Conservation (phyloP, 1,284 basidiomycete species). For the Sphagnurus paluster region DNA sequence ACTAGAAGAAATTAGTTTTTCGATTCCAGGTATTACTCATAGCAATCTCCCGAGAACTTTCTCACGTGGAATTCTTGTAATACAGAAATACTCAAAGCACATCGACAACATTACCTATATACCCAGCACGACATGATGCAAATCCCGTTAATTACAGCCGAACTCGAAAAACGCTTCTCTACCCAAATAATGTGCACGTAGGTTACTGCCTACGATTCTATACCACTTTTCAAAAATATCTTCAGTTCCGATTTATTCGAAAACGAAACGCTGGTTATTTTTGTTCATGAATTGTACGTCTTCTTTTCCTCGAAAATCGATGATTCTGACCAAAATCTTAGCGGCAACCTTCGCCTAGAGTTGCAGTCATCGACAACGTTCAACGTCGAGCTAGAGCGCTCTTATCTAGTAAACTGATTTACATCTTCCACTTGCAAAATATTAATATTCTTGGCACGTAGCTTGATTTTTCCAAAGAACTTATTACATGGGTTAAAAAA, state of each 20-base stretch:
- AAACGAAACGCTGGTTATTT: constrained; percentile 73
- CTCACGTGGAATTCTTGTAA: constrained; percentile 3
- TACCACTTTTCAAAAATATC: not conserved
- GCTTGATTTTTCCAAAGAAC: constrained; percentile 83
- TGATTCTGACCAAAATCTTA: constrained; percentile 28
- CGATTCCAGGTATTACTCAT: constrained; percentile 57
- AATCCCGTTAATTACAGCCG: constrained; percentile 71
- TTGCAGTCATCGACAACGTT: constrained; percentile 71
- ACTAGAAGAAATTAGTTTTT: constrained; percentile 55
- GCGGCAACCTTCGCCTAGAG: constrained; percentile 85
- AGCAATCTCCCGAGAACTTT: not conserved
- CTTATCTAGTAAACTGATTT: constrained; percentile 65
- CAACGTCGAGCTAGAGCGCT: constrained; percentile 75
- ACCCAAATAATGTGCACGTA: constrained; percentile 87
- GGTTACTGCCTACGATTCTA: constrained; percentile 30
- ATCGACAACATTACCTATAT: constrained; percentile 80
- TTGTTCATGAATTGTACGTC: constrained; percentile 91
- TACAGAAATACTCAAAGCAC: constrained; percentile 79
- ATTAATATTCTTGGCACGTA: constrained; percentile 29
- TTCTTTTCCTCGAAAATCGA: constrained; percentile 1
- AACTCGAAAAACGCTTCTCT: constrained; percentile 69
- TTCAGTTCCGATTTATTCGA: constrained; percentile 65
- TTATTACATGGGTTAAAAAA: constrained; percentile 75
- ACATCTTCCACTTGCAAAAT: not conserved
- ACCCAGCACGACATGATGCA: constrained; percentile 74